Percentiles rank a stretch among this genome's conserved stretches.
Conservation (phyloP, 1,139 yeast genomes). For the Hyphopichia pseudoburtonii region DNA sequence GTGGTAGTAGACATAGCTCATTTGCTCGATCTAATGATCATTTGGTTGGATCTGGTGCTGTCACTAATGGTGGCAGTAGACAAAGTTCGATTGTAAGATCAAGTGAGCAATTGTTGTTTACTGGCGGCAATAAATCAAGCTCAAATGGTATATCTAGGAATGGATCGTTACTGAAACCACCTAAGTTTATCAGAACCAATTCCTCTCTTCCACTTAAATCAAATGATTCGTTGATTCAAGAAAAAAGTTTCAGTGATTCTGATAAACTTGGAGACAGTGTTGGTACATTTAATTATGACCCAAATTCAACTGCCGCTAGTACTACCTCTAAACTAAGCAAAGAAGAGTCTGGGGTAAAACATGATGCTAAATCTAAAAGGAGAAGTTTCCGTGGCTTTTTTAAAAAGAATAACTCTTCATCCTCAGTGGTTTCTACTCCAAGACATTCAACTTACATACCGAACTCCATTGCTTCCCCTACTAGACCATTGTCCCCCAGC, state of each 20-base stretch:
- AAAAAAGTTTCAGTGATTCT: no score
- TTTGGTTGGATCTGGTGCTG: no score
- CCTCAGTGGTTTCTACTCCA: not conserved
- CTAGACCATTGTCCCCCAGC: not conserved
- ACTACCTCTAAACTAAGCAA: not conserved
- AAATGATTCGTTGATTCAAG: no score
- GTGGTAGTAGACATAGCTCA: no score
- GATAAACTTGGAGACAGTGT: no score
- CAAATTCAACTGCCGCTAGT: not conserved
- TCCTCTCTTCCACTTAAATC: no score
- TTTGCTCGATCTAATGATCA: not conserved
- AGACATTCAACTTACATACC: not conserved
- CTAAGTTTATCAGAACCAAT: no score
- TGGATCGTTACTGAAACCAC: not conserved
- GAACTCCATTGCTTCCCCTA: no score
- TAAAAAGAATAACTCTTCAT: slow-evolving; percentile 3
- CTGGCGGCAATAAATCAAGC: not conserved
- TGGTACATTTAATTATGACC: not conserved
- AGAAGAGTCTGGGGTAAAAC: not conserved
- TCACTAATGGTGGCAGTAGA: not conserved
- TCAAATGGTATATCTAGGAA: not conserved
- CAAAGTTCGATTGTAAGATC: not conserved
- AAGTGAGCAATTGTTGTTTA: not conserved
- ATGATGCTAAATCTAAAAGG: slow-evolving; percentile 1
- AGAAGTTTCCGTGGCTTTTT: slow-evolving; percentile 3